A percentile compares a stretch with the other conserved stretches of the same genome.
Evolutionary conservation across 805 yeast species (phyloP).

Genomic region (Tetrapisispora iriomotensis): DNA sequence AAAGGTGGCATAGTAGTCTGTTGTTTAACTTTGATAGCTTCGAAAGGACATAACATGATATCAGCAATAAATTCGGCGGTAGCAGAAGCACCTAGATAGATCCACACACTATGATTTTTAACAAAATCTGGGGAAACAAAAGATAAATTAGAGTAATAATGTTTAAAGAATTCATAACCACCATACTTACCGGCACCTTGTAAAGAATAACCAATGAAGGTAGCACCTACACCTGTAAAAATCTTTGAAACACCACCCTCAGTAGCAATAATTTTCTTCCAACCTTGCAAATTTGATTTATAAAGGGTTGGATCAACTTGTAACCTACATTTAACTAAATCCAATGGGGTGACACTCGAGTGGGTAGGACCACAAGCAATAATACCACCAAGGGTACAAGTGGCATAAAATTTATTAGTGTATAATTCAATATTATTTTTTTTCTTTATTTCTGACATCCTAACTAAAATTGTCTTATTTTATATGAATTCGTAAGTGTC

Average conservation of each 20-base stretch:
- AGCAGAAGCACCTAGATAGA: conserved; percentile 80
- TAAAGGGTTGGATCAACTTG: conserved; percentile 75
- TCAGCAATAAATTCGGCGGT: conserved; percentile 93
- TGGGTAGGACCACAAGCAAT: conserved; percentile 97
- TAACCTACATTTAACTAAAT: conserved; percentile 84
- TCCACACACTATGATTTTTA: conserved; percentile 54
- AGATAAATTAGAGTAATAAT: conserved; percentile 60
- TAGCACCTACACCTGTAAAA: conserved; percentile 86
- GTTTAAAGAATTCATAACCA: conserved; percentile 83
- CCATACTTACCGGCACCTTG: conserved; percentile 99
- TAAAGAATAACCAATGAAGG: conserved; percentile 82
- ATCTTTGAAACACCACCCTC: conserved; percentile 78
- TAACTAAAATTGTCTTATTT: no score
- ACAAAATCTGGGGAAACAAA: conserved; percentile 52
- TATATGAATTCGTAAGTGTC: no score
- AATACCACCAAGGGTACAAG: conserved; percentile 53
- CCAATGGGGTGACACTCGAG: conserved; percentile 85
- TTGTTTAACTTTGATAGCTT: conserved; percentile 87
- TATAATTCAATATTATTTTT: conserved; percentile 15
- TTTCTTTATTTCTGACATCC: not conserved
- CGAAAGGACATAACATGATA: conserved; percentile 82
- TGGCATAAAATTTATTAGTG: conserved; percentile 22
- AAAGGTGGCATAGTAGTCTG: conserved; percentile 90
- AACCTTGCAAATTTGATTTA: conserved; percentile 72
- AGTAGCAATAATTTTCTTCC: conserved; percentile 58